These are phyloP conservation scores for Citrus maxima DNA, from an alignment of 345 rosid species.

Conservation along the genomic window DNA sequence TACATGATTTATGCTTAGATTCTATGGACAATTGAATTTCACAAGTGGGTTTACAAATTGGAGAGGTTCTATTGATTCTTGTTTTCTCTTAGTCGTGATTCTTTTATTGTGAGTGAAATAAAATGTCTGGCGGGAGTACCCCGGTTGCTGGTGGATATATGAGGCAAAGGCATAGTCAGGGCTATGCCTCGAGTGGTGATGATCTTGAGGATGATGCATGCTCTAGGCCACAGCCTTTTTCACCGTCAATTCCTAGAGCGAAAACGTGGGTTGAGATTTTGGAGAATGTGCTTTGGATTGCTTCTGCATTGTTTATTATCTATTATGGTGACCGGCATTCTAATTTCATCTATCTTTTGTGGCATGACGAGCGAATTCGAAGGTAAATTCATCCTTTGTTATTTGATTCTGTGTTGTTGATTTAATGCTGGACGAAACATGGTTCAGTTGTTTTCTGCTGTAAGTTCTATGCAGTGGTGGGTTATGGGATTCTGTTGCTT, in stretches of 20 bases:
- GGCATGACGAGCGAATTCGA: conserved; percentile 76
- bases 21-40: conserved; percentile 15
- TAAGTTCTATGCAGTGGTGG: background rate
- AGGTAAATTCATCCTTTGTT: conserved; percentile 41
- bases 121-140: conserved; percentile 78
- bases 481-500: background rate
- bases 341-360: conserved; percentile 61
- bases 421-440: background rate
- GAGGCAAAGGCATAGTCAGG: conserved; percentile 96
- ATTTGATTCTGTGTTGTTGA: background rate
- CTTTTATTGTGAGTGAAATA: conserved; percentile 20
- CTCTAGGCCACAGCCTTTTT: conserved; percentile 60
- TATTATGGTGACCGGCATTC: conserved; percentile 80
- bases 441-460: background rate
- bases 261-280: conserved; percentile 66
- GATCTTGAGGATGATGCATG: conserved; percentile 93
- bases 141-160: conserved; percentile 84
- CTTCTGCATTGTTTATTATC: conserved; percentile 66
- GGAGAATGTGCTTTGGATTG: conserved; percentile 85
- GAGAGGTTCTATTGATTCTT: conserved; percentile 12
- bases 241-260: conserved; percentile 34
- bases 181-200: conserved; percentile 82
- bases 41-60: conserved; percentile 14
- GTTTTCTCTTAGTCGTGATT: background rate
- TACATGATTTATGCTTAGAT: background rate